phyloP scores from a whole-genome alignment of 257 asterid genomes.

The Solanum paucissectum region DNA sequence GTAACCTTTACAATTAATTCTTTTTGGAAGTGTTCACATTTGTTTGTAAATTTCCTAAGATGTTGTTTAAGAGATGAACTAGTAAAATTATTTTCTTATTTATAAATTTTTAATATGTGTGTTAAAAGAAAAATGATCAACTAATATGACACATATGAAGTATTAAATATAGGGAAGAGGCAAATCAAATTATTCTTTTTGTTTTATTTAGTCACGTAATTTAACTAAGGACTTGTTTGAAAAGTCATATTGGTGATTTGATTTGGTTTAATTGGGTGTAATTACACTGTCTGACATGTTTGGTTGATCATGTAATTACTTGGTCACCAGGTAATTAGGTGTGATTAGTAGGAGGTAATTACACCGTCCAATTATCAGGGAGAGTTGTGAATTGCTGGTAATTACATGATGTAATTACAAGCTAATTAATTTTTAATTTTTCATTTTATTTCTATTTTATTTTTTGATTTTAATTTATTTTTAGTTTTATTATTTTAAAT shows the following conservation, averaged over 20 bases:
- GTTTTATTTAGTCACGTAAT: background rate
- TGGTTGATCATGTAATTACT: background rate
- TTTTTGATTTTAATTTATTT: too few species aligned
- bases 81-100: too few species aligned
- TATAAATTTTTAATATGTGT: background rate
- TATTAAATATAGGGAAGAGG: background rate
- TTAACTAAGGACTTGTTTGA: background rate
- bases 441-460: too few species aligned
- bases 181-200: too few species aligned
- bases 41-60: background rate
- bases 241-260: background rate
- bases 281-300: background rate
- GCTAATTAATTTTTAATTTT: background rate
- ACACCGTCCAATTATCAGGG: background rate
- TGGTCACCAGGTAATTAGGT: background rate
- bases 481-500: too few species aligned
- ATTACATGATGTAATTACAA: too few species aligned
- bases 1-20: background rate
- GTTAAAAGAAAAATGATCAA: too few species aligned
- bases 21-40: too few species aligned
- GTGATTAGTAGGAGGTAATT: background rate
- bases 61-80: background rate
- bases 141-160: background rate
- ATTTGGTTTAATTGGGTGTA: background rate
- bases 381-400: background rate